Conservation (phyloP, 345 rosid genomes). For the Linum tenue region DNA sequence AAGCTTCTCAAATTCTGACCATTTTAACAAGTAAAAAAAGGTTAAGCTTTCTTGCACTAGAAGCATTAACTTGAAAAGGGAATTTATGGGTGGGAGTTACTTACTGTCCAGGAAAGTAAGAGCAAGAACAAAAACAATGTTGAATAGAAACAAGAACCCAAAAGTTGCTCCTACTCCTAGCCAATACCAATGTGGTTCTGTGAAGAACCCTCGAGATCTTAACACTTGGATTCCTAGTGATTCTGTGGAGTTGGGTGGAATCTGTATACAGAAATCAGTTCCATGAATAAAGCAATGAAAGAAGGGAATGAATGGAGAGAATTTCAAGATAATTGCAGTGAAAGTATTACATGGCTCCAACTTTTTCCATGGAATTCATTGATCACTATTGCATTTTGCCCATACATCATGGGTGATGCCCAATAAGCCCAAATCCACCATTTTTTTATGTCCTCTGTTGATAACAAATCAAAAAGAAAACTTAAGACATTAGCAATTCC, state of each 20-base stretch:
- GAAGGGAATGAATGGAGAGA: not conserved
- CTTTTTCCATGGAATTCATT: not conserved
- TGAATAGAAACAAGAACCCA: not conserved
- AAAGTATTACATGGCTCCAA: not conserved
- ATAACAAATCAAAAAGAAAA: not conserved
- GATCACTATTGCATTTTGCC: not conserved
- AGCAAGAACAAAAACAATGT: not conserved
- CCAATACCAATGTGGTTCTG: conserved; percentile 4
- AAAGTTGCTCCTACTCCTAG: not conserved
- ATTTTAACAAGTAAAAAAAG: not conserved
- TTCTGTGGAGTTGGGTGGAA: not conserved
- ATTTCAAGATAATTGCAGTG: too few relatives aligned
- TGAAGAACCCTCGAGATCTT: conserved; percentile 3
- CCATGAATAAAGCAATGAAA: not conserved
- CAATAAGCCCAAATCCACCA: conserved; percentile 6
- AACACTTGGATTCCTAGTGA: not conserved
- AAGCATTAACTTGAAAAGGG: not conserved
- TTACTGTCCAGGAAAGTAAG: conserved; percentile 1
- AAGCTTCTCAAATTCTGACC: not conserved
- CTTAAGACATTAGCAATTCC: too few relatives aligned
- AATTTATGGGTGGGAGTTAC: not conserved
- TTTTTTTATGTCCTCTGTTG: not conserved
- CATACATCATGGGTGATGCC: conserved; percentile 3
- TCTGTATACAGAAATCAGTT: not conserved
- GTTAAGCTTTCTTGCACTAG: not conserved